A percentile compares a stretch with the other conserved stretches of the same genome.
phyloP scores from a whole-genome alignment of 306 rosid species.

The Medicago arabica region DNA sequence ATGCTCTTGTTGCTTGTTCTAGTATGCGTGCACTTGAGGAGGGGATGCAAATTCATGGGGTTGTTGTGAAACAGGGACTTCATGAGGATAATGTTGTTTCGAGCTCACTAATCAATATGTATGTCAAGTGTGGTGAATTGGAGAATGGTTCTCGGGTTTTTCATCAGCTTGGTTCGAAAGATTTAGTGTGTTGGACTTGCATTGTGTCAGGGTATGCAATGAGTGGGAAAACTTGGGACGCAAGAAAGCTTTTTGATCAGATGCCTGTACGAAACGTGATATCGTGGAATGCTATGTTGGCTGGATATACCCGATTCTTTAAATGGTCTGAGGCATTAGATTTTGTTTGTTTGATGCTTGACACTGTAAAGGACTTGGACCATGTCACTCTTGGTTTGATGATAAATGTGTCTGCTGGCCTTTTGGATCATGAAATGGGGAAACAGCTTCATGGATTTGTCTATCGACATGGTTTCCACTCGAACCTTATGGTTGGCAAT shows the following conservation, averaged over 20 bases:
- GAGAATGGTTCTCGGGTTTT: conserved; percentile 59
- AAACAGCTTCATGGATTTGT: conserved; percentile 71
- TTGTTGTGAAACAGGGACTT: conserved; percentile 57
- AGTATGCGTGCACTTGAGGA: conserved; percentile 52
- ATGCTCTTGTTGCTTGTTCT: conserved; percentile 69
- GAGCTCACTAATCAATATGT: conserved; percentile 65
- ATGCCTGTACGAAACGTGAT: conserved; percentile 78
- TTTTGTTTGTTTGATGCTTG: conserved; percentile 59
- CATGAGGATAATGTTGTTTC: conserved; percentile 61
- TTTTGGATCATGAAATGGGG: conserved; percentile 66
- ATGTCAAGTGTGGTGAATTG: conserved; percentile 64
- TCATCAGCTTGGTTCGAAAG: conserved; percentile 55
- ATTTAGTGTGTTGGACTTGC: conserved; percentile 74
- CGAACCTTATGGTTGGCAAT: conserved; percentile 60
- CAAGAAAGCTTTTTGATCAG: conserved; percentile 61
- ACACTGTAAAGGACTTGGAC: conserved; percentile 45
- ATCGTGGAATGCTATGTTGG: conserved; percentile 86
- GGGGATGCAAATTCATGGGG: conserved; percentile 75
- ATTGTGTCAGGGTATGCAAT: conserved; percentile 68
- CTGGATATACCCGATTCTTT: conserved; percentile 54
- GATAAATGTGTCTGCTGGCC: conserved; percentile 55
- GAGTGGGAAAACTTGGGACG: conserved; percentile 62
- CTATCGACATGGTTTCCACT: conserved; percentile 56
- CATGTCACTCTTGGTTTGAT: conserved; percentile 66
- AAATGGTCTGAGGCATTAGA: conserved; percentile 62